Evolutionary conservation across 208 protist species (phyloP).

Genomic region (Trypanosoma vivax): DNA sequence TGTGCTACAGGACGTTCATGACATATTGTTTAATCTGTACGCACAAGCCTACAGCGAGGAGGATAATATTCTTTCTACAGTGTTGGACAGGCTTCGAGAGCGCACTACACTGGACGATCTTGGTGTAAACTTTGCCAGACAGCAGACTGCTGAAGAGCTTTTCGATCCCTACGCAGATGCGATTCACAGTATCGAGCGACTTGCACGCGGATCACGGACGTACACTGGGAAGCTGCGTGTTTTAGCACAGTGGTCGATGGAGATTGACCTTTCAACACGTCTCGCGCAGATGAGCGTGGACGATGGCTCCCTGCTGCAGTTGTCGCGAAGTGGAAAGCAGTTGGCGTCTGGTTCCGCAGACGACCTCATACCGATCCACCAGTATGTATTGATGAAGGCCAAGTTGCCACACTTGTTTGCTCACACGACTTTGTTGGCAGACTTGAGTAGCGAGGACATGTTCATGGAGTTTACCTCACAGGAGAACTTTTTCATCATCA

Average conservation of each 20-base stretch:
- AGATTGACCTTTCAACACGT: constrained; percentile 74
- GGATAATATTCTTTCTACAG: constrained; percentile 29
- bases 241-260: constrained; percentile 64
- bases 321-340: neutral
- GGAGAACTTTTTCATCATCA: constrained; percentile 75
- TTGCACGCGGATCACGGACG: constrained; percentile 29
- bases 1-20: constrained; percentile 49
- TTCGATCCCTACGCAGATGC: constrained; percentile 85
- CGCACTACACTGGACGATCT: constrained; percentile 70
- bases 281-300: constrained; percentile 38
- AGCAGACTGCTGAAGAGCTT: constrained; percentile 40
- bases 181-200: constrained; percentile 61
- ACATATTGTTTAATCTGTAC: constrained; percentile 70
- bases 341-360: constrained; percentile 53
- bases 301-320: constrained; percentile 14
- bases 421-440: constrained; percentile 55
- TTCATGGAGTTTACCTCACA: constrained; percentile 73
- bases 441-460: constrained; percentile 48
- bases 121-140: constrained; percentile 65
- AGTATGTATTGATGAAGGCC: constrained; percentile 73
- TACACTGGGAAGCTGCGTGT: constrained; percentile 56
- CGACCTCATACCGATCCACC: constrained; percentile 84
- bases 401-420: constrained; percentile 42
- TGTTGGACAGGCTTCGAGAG: constrained; percentile 40
- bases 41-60: constrained; percentile 43